A percentile compares a stretch with the other conserved stretches of the same genome.
phyloP scores from a whole-genome alignment of 129 eudicot species.

The Ambrosia trifida region DNA sequence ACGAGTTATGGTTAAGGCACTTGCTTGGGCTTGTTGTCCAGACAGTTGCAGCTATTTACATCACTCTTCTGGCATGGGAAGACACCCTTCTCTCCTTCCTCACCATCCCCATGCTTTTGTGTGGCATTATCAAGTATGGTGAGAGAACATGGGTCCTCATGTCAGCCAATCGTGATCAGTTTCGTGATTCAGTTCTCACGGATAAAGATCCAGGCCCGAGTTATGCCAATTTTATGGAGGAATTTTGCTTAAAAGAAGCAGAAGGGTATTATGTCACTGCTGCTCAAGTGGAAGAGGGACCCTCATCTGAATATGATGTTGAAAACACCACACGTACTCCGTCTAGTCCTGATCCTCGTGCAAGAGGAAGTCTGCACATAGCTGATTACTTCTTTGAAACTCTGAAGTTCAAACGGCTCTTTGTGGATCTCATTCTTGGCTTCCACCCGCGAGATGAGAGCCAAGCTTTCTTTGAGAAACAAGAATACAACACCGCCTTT shows the following conservation, averaged over 20 bases:
- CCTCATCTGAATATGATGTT: slow-evolving; percentile 18
- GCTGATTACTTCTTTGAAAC: too few species aligned
- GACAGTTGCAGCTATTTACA: slow-evolving; percentile 28
- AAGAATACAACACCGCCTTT: too few species aligned
- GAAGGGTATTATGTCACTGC: slow-evolving; percentile 35
- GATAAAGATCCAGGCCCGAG: slow-evolving; percentile 29
- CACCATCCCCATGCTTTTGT: slow-evolving; percentile 22
- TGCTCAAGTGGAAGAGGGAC: slow-evolving; percentile 18
- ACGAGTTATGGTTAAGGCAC: too few species aligned
- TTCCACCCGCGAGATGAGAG: too few species aligned
- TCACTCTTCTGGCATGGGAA: slow-evolving; percentile 25
- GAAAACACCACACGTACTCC: too few species aligned
- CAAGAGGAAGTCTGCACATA: too few species aligned
- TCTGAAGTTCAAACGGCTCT: too few species aligned
- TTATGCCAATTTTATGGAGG: slow-evolving; percentile 41
- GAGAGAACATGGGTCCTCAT: slow-evolving; percentile 35
- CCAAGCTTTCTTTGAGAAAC: too few species aligned
- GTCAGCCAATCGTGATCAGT: slow-evolving; percentile 33
- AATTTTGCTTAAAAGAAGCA: slow-evolving; percentile 32
- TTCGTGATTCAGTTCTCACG: slow-evolving; percentile 30
- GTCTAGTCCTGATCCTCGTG: too few species aligned
- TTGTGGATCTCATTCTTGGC: too few species aligned
- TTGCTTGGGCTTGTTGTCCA: slow-evolving; percentile 35
- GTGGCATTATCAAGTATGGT: slow-evolving; percentile 38
- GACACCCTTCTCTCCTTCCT: not conserved